Percentiles rank a stretch among this genome's conserved stretches.
phyloP scores from a whole-genome alignment of 106 monocot genomes.

The Cymbidium sinense region DNA sequence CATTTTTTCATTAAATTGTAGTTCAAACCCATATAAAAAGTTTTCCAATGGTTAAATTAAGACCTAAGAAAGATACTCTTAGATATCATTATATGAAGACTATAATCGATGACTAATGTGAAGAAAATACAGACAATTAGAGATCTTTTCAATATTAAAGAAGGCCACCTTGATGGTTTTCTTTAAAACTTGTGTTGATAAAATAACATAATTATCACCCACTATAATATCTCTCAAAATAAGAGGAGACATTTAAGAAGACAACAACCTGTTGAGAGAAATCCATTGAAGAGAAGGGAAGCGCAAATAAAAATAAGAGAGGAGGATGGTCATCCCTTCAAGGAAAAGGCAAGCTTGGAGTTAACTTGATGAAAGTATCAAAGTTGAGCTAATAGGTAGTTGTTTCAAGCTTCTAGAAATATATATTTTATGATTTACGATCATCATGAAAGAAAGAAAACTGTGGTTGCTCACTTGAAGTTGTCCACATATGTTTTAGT shows the following conservation, averaged over 20 bases:
- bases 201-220: neutral
- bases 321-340: neutral
- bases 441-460: too few relatives aligned
- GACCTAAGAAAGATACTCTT: neutral
- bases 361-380: neutral
- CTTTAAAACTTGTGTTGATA: neutral
- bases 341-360: neutral
- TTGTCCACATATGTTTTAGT: too few relatives aligned
- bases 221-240: neutral
- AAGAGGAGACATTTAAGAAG: neutral
- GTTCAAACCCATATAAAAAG: neutral
- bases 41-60: neutral
- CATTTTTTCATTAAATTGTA: neutral
- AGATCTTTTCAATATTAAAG: neutral
- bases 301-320: neutral
- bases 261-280: neutral
- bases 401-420: too few relatives aligned
- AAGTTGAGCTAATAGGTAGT: too few relatives aligned
- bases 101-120: too few relatives aligned
- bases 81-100: too few relatives aligned
- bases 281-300: neutral
- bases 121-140: too few relatives aligned
- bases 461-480: too few relatives aligned
- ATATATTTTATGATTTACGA: too few relatives aligned
- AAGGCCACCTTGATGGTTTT: neutral